Evolutionary conservation across 83 land plant genomes (phyloP), one percentile per base, ranked within the genome.

Genomic region (Diphasiastrum complanatum): DNA sequence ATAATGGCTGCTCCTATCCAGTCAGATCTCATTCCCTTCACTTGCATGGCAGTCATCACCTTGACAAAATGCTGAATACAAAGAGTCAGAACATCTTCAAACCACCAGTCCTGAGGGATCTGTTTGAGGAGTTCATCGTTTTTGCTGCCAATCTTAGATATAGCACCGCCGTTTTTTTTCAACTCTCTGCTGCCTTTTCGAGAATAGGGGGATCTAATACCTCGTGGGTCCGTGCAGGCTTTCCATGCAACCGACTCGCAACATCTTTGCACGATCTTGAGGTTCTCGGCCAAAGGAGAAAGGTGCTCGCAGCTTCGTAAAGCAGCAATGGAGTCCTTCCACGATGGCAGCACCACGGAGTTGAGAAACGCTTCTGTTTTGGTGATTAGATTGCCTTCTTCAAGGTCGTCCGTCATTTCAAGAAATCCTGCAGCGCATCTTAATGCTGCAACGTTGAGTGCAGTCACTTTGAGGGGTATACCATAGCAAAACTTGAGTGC

Each of bases 281-380:
- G 64, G 41, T 87, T 87, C 45, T 92, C 96, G 0, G 96, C 91
- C 51, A 81, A 74, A 14, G 95, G 87, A 16, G 88, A 78, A 8
- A 92, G 66, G 27, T 46, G 48, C 67, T 83, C 88, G 60, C 93
- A 87, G 12, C 78, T 77, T 59, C 73, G 75, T 27, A 92, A 41
- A 5, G 89, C 96, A 45, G 75, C 79, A 0, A 89, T 55, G 18
- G 89, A 69, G 45, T 89, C 87, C 41, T 75, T 61, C 96, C 91
- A 89, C 43, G 56, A 66, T 1, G 52, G 49, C 51, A 84, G 75
- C 19, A 89, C 81, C 1, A 82, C 83, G 47, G 76, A 78, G 63
- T 76, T 71, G 29, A 89, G 74, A 63, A 78, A 89, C 10, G 22
- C 47, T 25, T 89, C 92, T 8, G 81, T 74, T 30, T 75, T 72